Evolutionary conservation across 164 flowering plant genomes (phyloP), one percentile per base, ranked within the genome.

Genomic region (Brasenia schreberi): DNA sequence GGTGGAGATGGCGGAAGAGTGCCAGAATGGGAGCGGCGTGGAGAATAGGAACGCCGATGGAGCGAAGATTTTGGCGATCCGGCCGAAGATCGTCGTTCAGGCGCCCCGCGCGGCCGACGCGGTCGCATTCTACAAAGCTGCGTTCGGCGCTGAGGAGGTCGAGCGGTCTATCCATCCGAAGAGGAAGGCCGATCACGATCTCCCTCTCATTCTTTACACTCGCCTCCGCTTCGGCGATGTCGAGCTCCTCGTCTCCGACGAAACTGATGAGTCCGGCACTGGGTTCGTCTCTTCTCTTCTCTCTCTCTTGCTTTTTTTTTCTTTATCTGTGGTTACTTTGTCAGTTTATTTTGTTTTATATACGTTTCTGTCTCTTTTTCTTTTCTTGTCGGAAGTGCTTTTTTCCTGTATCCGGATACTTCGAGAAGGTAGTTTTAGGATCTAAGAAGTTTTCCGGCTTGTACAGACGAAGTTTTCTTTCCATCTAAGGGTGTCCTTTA

Each of bases 131-230:
- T 88, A 83, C 85, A 90, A 86, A 80, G 64, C 83, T 11, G 97
- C 90, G 17, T 90, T 90, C 61, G 92, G 89, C 0, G 94, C 94
- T 3, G 92, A 84, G 70, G 97, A 88, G 78, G 64, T 82, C 43
- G 76, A 77, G 66, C 87, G 92, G 18, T 68, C 70, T 18, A 52
- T 73, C 42, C 79, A 88, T 60, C 84, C 89, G 7, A 88, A 90
- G 80, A 82, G 94, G 65, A 90, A 90, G 81, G 94, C 94, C 0
- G 96, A 90, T 10, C 92, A 87, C 65, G 97, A 90, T 72, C 77
- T 72, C 64, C 97, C 97, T 69, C 85, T 77, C 68, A 68, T 87
- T 42, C 74, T 81, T 77, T 76, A 79, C 5, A 87, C 90, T 67
- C 81, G 86, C 68, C 87, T 90, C 59, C 77, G 82, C 79, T 69